Percentiles rank a stretch among this genome's conserved stretches.
Conservation (phyloP, 148 eudicot species). For the Cornus controversa region DNA sequence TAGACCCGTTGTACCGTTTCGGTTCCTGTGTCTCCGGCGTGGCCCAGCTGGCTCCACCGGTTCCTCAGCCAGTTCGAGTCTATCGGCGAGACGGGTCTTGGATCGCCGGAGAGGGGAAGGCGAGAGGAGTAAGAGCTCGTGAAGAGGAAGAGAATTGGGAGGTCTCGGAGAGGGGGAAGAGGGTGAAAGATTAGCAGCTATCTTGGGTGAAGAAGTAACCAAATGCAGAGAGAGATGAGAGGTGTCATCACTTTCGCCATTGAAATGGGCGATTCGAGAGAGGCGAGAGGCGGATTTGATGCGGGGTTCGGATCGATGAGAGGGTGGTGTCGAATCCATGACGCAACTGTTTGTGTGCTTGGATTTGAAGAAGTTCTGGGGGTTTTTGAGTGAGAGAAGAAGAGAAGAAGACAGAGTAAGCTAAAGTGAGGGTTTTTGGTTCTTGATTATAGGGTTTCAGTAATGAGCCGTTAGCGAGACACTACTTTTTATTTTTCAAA, state of each 20-base stretch:
- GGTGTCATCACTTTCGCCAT: conserved; percentile 29
- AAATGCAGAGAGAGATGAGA: conserved; percentile 51
- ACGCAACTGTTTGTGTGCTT: neutral
- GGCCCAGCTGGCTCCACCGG: conserved; percentile 28
- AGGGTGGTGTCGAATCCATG: conserved; percentile 48
- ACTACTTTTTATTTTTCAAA: conserved; percentile 18
- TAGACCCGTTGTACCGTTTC: conserved; percentile 29
- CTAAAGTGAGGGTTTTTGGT: neutral
- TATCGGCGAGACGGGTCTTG: conserved; percentile 53
- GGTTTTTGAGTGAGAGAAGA: neutral
- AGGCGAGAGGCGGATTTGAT: conserved; percentile 66
- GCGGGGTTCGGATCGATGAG: conserved; percentile 32
- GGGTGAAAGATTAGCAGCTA: conserved; percentile 30
- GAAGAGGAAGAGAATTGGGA: conserved; percentile 46
- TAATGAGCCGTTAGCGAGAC: conserved; percentile 9
- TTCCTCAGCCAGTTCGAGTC: conserved; percentile 49
- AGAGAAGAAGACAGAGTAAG: neutral
- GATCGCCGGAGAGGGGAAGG: conserved; percentile 66
- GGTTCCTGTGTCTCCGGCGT: conserved; percentile 40
- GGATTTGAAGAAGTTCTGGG: neutral
- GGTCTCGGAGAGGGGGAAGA: conserved; percentile 40
- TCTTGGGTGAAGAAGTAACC: conserved; percentile 38
- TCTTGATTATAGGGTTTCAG: neutral
- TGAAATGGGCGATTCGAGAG: conserved; percentile 37
- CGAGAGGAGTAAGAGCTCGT: conserved; percentile 67